These are phyloP conservation scores for Debaryomyces castellii DNA, from an alignment of 805 yeast species.

Conservation along the genomic window DNA sequence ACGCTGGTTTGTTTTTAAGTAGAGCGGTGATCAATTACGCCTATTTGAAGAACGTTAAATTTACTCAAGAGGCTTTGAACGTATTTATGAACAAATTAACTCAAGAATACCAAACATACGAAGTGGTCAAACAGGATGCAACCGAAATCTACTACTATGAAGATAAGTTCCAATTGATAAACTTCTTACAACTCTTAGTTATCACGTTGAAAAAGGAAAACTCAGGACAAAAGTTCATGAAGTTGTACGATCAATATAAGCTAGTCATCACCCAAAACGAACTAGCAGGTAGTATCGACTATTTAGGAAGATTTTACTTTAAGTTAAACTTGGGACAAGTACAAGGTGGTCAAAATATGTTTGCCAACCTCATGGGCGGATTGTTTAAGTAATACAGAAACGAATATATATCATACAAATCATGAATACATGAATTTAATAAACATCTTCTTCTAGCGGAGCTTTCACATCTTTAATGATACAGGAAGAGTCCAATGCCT, in stretches of 20 bases:
- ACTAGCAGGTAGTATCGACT: conserved; percentile 46
- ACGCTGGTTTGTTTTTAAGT: conserved; percentile 38
- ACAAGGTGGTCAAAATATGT: conserved; percentile 40
- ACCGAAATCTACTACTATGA: conserved; percentile 37
- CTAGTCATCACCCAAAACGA: conserved; percentile 31
- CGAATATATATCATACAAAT: not conserved
- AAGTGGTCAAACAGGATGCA: conserved; percentile 23
- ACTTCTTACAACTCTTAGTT: conserved; percentile 68
- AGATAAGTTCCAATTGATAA: conserved; percentile 45
- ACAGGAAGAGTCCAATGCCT: conserved; percentile 59
- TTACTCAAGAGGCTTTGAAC: conserved; percentile 41
- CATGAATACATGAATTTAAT: not conserved
- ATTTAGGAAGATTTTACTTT: conserved; percentile 63
- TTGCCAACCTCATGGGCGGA: conserved; percentile 65
- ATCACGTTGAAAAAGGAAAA: conserved; percentile 53
- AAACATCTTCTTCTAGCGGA: not conserved
- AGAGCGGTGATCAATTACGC: conserved; percentile 78
- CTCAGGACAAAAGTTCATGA: conserved; percentile 49
- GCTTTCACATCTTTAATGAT: conserved; percentile 36
- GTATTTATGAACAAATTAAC: conserved; percentile 19
- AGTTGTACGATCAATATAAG: conserved; percentile 52
- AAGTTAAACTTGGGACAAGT: conserved; percentile 48
- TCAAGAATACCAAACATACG: conserved; percentile 10
- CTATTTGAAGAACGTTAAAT: conserved; percentile 62
- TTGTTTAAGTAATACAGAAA: conserved; percentile 30